Conservation (phyloP, 108 stramenopile genomes). For the Cyclotella cryptica region DNA sequence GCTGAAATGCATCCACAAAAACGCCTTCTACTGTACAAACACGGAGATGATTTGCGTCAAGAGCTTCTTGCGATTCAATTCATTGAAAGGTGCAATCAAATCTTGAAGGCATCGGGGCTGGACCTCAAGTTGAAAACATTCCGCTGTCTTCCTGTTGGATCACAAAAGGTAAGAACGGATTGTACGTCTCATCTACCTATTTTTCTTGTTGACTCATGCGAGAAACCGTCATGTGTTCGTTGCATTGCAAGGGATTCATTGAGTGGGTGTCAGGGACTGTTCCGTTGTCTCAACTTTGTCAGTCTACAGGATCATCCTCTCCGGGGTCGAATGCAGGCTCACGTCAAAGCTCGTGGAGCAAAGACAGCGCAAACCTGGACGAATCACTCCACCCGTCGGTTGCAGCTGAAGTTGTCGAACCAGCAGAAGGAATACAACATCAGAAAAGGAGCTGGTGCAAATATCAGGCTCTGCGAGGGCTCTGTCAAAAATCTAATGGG, state of each 20-base stretch:
- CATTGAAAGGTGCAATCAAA: conserved; percentile 73
- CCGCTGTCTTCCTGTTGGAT: conserved; percentile 79
- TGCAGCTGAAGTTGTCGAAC: conserved; percentile 15
- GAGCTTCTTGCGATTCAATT: conserved; percentile 89
- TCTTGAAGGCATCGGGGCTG: conserved; percentile 80
- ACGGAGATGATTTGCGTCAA: conserved; percentile 88
- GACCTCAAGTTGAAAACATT: conserved; percentile 86
- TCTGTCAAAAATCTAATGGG: conserved; percentile 42
- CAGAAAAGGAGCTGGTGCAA: conserved; percentile 60
- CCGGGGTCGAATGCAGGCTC: conserved; percentile 57
- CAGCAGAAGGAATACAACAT: conserved; percentile 7
- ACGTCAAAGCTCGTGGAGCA: conserved; percentile 27
- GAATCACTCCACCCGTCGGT: conserved; percentile 8
- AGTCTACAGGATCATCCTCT: conserved; percentile 44
- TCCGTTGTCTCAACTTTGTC: conserved; percentile 85
- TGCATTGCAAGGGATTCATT: conserved; percentile 68
- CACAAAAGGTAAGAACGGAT: conserved; percentile 13
- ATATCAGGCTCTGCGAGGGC: conserved; percentile 72
- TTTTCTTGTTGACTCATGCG: neutral
- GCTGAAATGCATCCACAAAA: conserved; percentile 46
- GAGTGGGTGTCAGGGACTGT: conserved; percentile 89
- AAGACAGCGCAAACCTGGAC: conserved; percentile 17
- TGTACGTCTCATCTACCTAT: neutral
- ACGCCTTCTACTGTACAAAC: conserved; percentile 86
- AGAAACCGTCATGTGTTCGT: neutral